Base-by-base conservation (phyloP, 805 yeast genomes). In the Schwanniomyces vanrijiae region DNA sequence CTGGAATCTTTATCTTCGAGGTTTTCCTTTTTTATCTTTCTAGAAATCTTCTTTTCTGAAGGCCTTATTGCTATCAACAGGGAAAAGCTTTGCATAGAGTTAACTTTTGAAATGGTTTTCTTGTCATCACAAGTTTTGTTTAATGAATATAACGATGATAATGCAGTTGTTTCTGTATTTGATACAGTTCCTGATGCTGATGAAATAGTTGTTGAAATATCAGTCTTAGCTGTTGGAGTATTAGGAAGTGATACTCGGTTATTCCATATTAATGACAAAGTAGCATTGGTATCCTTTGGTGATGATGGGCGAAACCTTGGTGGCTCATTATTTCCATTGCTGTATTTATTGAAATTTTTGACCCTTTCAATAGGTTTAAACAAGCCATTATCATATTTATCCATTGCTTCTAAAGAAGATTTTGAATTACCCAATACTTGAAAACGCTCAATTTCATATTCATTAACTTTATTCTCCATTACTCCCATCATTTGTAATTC, bases 401-500 rank as follows among this genome's bases (percentile, higher is more conserved):
- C 80, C 86, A 89, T 88, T 5, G 83, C 76, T 31, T 82, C 85
- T 1, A 75, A 54, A 31, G 84, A 71, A 0, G 84, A 71, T 42
- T 61, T 62, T 4, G 68, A 60, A 21, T 52, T 60, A 47, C 39
- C 59, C 42, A 50, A 64, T 51, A 56, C 56, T 10, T 71, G 75
- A 43, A 90, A 66, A 43, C 84, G 77, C 14, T 83, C 84, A 9
- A 91, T 78, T 7, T 83, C 80, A 6, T 86, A 80, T 10, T 86
- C 81, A 53, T 83, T 82, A 47, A 84, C 72, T 58, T 94, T 97
- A 56, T 88, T 89, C 58, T 92, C 98, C 85, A 92, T 90, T 6
- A 94, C 80, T 0, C 98, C 98, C 95, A 92, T 92, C 97, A 94
- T 94, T 63, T 94, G 98, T 16, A 94, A 68, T 58, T 92, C 98